Conservation (phyloP, 768 basidiomycete genomes). For the Sutorius australiensis region DNA sequence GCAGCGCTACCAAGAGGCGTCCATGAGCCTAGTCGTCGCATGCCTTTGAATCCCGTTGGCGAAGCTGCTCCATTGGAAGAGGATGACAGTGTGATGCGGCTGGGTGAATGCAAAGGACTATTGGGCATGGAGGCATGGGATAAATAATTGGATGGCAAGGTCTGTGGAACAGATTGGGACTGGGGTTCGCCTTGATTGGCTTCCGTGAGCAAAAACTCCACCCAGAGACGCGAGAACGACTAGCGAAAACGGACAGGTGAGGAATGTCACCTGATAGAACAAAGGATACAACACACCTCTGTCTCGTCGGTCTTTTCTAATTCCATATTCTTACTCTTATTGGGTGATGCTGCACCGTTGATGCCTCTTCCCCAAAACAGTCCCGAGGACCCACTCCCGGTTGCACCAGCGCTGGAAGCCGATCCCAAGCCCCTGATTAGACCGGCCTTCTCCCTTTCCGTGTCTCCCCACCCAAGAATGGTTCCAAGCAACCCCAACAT, state of each 20-base stretch:
- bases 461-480: slow-evolving; percentile 89
- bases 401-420: slow-evolving; percentile 44
- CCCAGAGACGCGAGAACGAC: slow-evolving; percentile 98
- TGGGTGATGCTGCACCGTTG: slow-evolving; percentile 26
- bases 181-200: slow-evolving; percentile 44
- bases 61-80: slow-evolving; percentile 10
- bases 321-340: slow-evolving; percentile 44
- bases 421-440: slow-evolving; percentile 35
- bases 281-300: slow-evolving; percentile 49
- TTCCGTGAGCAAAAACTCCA: slow-evolving; percentile 96
- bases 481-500: slow-evolving; percentile 88
- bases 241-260: slow-evolving; percentile 29
- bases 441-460: slow-evolving; percentile 89
- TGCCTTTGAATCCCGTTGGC: slow-evolving; percentile 28
- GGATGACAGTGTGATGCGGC: slow-evolving; percentile 7
- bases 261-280: background rate
- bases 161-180: slow-evolving; percentile 15
- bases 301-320: slow-evolving; percentile 80
- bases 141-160: slow-evolving; percentile 20
- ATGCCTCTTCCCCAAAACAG: slow-evolving; percentile 20
- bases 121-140: slow-evolving; percentile 38
- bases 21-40: slow-evolving; percentile 39
- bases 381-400: slow-evolving; percentile 16
- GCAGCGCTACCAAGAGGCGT: slow-evolving; percentile 27
- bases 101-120: slow-evolving; percentile 30